Base-by-base conservation (phyloP, 768 basidiomycete species). In the Asterophora lycoperdoides region DNA sequence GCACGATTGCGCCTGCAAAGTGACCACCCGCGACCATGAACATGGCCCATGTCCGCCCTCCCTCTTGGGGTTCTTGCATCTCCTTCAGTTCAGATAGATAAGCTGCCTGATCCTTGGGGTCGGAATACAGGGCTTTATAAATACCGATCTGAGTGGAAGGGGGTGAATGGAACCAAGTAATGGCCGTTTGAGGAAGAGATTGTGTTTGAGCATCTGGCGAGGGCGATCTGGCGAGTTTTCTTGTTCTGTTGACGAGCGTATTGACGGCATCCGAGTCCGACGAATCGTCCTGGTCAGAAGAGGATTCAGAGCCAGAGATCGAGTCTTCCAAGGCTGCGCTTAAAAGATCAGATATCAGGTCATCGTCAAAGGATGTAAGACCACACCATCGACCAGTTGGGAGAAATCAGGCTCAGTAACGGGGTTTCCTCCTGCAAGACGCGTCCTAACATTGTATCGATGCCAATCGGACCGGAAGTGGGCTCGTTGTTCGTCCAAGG, bases 381-480 rank as follows among this genome's bases (percentile, higher is more conserved):
- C 60, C 78, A 33, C 60, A 93, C 95, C 84, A 57, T 93, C 93
- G 5, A 96, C 75, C 35, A 97, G 74, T 46, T 81, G 78, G 17
- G 79, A 70, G 59, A 95, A 99, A 14, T 82, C 77, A 20, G 75
- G 62, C 61, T 92, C 89, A 0, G 80, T 71, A 17, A 93, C 80
- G 19, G 83, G 66, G 17, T 73, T 70, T 8, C 80, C 77, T 5
- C 84, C 85, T 43, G 74, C 69, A 41, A 93, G 68, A 48, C 83
- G 83, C 40, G 80, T 77, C 68, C 95, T 96, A 56, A 93, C 89
- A 64, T 98, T 98, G 70, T 95, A 98, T 49, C 93, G 80, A 75
- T 99, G 95, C 96, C 95, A 98, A 66, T 99, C 95, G 8, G 89
- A 90, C 56, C 84, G 82, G 64, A 89, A 96, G 67, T 98, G 95